Base-by-base conservation (phyloP, 1,284 basidiomycete genomes). In the Phaffia rhodozyma region DNA sequence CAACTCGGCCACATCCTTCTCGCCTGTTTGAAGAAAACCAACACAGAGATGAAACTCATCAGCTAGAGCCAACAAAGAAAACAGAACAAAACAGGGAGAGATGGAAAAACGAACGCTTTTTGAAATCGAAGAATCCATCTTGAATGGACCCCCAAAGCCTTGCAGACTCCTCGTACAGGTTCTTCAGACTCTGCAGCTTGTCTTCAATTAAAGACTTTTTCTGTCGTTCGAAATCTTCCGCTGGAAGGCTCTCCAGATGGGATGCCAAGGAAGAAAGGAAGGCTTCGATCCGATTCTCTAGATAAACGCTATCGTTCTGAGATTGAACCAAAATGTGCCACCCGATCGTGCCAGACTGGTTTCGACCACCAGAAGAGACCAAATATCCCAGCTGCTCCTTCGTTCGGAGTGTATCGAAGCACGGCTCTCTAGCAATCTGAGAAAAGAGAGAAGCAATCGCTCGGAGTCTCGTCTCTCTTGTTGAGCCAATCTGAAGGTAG, bases 311-410 rank as follows among this genome's bases (percentile, higher is more conserved):
- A 30, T 80, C 79, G 61, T 86, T 85, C 77, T 97, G 93, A 69
- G 87, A 91, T 78, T 99, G 96, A 34, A 98, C 83, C 9, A 93
- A 78, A 61, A 98, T 82, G n/a, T 89, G 83, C 69, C 96, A 77
- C 13, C 91, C 93, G 69, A 83, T 82, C 63, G 86, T 81, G 48
- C 84, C 72, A 53, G 85, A 73, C 30, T 78, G 72, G 79, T 81
- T 82, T 48, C 78, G 75, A 0, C 81, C 79, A 62, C 83, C 83
- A 3, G 71, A 69, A 57, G 78, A 81, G 51, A 91, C 90, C 58
- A 94, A 81, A 73, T 99, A 98, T 16, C 96, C 96, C 0, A 99
- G 81, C 75, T 98, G 96, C 74, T 98, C 91, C 74, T 92, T 86
- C 2, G 94, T 97, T n/a, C 96, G 85, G 51, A 99, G 81, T 48